Percentiles rank a stretch among this genome's conserved stretches.
Conservation (phyloP, 306 rosid species). For the Quillaja saponaria region DNA sequence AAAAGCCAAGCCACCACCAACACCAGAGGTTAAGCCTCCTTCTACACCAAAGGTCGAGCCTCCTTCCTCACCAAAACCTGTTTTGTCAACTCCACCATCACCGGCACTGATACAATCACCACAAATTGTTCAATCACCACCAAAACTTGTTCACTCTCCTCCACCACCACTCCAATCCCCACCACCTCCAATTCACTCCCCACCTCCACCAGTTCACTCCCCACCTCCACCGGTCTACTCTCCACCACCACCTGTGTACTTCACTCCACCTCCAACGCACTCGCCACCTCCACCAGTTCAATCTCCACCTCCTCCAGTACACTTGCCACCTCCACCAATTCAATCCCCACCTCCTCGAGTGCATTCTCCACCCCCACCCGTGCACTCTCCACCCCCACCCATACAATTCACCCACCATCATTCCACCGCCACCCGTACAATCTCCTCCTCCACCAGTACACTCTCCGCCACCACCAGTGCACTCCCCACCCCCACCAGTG, state of each 20-base stretch:
- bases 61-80: too few species aligned
- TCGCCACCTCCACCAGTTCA: not conserved
- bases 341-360: not conserved
- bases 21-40: not conserved
- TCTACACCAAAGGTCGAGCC: not conserved
- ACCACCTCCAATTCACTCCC: not conserved
- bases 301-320: not conserved
- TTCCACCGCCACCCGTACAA: slow-evolving; percentile 41
- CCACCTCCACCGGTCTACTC: not conserved
- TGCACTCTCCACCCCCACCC: not conserved
- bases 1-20: not conserved
- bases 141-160: too few species aligned
- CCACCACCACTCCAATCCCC: too few species aligned
- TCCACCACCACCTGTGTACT: too few species aligned
- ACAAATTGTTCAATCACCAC: too few species aligned
- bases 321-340: not conserved
- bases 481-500: too few species aligned
- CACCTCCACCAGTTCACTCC: slow-evolving; percentile 9
- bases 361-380: slow-evolving; percentile 10
- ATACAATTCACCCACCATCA: slow-evolving; percentile 15
- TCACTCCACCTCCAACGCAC: not conserved
- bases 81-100: too few species aligned
- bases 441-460: too few species aligned
- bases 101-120: too few species aligned
- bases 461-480: too few species aligned